Base-by-base conservation (phyloP, 2,329 filamentous ascomycete genomes). In the Nannizzia gypsea region DNA sequence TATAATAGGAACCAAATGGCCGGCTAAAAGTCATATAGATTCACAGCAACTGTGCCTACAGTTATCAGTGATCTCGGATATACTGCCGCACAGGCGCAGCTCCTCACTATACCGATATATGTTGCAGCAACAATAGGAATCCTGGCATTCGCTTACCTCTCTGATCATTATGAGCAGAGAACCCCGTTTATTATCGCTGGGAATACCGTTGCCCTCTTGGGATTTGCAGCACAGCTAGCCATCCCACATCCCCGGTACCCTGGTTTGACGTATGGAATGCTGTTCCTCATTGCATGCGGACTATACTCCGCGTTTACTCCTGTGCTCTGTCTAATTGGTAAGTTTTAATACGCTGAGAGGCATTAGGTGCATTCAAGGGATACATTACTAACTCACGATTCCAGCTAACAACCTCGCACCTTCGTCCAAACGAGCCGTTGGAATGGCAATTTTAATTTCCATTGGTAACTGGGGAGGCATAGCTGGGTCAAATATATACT, bases 171-270 rank as follows among this genome's bases (percentile, higher is more conserved):
- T 24, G 62, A 67, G 28, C 65, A 64, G 60, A 68, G 70, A 24
- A 70, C 67, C 3, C 36, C 67, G 9, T 67, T 66, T 50, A 66
- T 69, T 38, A 80, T 83, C 13, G 69, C 87, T 1, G 87, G 87
- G 0, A 90, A 90, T 60, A 83, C 78, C 0, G 76, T 90, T 34
- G 69, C 90, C 59, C 78, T 90, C 48, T 80, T 84, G 1, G 75
- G 84, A 46, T 76, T 79, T 63, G 78, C 81, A 54, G 79, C 87
- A 31, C 74, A 86, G 0, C 76, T 86, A 0, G 72, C 79, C 26
- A 63, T 63, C 24, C 62, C 62, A 28, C 62, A 63, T 36, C 62
- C 62, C 3, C 48, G 59, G 13, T 60, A 40, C 17, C 60, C 62
- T 11, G 62, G 62, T 1, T 56, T 64, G 9, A 64, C 60, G 4